Base-by-base conservation (phyloP, 1,284 basidiomycete genomes). In the Earliella scabrosa region DNA sequence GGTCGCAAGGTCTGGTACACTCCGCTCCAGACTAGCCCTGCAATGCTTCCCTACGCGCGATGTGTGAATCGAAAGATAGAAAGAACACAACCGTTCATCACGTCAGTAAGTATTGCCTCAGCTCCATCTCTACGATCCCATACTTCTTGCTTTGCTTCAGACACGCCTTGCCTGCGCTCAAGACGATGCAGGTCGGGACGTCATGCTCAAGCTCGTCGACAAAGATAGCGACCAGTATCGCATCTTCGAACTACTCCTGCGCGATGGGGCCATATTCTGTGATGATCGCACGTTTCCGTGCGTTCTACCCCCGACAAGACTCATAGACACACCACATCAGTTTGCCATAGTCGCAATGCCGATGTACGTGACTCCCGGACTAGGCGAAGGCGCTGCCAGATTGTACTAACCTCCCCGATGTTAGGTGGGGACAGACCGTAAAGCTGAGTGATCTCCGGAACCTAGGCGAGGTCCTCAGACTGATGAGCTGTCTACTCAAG, bases 341-440 rank as follows among this genome's bases (percentile, higher is more conserved):
- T 52, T 31, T 34, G 34, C 39, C 3, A 35, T 57, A n/a, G 36
- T 38, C 16, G 18, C 16, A n/a, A 59, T 52, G 57, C 57, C 57
- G 0, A 47, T 29, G 56, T 58, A 18, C 2, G 52, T 38, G 2
- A 18, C 18, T n/a, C 14, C 32, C 11, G 9, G 8, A 20, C 36
- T 31, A 31, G 29, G n/a, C 32, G 13, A n/a, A 16, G 14, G 18
- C 18, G 16, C 16, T 20, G 14, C 8, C 36, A 18, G 29, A 38
- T 20, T 20, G 8, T 18, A 18, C 36, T 38, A 8, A 38, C 18
- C 11, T 38, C 7, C 27, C 13, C n/a, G n/a, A 32, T 31, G 11
- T 4, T 7, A 46, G 45, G 21, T 53, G 51, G 51, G 51, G 51
- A 14, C 5, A 47, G 6, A 20, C 27, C 18, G 7, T 9, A 1